Percentiles rank a stretch among this genome's conserved stretches.
Conservation (phyloP, 1,284 basidiomycete species). For the Boletus sp. region DNA sequence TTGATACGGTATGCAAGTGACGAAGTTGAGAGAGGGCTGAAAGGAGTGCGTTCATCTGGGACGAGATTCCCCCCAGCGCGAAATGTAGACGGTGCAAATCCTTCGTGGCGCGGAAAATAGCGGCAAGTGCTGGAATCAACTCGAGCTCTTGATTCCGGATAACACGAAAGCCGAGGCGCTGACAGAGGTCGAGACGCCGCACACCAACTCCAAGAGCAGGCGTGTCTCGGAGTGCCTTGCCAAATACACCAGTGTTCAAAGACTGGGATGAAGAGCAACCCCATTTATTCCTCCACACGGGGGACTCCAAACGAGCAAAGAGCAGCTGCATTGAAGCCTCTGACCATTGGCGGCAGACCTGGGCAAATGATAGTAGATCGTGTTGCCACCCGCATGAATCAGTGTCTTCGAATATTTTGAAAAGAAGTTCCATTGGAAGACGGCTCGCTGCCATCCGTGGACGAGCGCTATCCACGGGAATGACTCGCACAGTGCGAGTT, state of each 20-base stretch:
- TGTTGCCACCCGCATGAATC: background rate
- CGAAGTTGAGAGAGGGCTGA: background rate
- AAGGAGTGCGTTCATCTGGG: background rate
- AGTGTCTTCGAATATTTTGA: background rate
- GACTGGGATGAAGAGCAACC: background rate
- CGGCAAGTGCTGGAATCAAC: background rate
- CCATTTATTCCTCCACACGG: background rate
- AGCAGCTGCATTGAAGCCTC: background rate
- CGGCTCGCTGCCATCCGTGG: background rate
- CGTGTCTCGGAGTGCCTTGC: background rate
- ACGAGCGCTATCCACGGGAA: background rate
- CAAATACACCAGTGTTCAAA: constrained; percentile 23
- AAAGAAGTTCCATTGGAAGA: constrained; percentile 4
- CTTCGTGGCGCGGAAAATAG: background rate
- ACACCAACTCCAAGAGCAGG: constrained; percentile 1
- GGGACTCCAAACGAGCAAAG: background rate
- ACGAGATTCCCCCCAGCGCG: background rate
- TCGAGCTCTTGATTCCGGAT: background rate
- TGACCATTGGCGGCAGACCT: constrained; percentile 11
- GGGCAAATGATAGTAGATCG: constrained; percentile 4
- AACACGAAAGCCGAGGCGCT: background rate
- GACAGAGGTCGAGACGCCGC: background rate
- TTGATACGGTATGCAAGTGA: constrained; percentile 1
- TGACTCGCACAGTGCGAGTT: background rate
- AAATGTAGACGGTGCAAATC: background rate